Evolutionary conservation across 176 grass and related monocot species (phyloP).

Genomic region (Oryza punctata): DNA sequence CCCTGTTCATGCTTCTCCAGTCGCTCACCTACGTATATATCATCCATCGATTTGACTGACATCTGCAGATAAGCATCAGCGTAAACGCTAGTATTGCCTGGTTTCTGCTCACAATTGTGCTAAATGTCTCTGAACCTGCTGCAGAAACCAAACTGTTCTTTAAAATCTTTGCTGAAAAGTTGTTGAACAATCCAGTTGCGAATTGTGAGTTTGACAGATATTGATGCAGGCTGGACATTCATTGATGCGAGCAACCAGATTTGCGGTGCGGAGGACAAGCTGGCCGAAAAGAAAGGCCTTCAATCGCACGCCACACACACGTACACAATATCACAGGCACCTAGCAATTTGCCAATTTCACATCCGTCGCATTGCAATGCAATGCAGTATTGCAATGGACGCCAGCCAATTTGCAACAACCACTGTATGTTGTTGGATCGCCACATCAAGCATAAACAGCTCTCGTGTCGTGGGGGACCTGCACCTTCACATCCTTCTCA

Average conservation of each 20-base stretch:
- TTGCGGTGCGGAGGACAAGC: not conserved
- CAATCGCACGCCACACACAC: not conserved
- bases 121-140: not conserved
- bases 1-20: not conserved
- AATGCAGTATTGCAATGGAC: not conserved
- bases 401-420: not conserved
- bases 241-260: not conserved
- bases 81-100: not conserved
- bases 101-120: not conserved
- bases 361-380: not conserved
- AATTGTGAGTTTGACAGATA: not conserved
- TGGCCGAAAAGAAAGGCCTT: constrained; percentile 1
- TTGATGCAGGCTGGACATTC: not conserved
- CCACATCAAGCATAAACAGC: not conserved
- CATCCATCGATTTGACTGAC: not conserved
- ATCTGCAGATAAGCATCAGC: not conserved
- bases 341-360: not conserved
- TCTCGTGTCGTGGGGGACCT: not conserved
- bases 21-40: not conserved
- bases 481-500: not conserved
- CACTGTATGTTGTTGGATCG: not conserved
- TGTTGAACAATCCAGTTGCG: not conserved
- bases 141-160: not conserved
- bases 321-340: not conserved
- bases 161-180: not conserved